Conservation (phyloP, 257 asterid genomes). For the Solanum etuberosum region DNA sequence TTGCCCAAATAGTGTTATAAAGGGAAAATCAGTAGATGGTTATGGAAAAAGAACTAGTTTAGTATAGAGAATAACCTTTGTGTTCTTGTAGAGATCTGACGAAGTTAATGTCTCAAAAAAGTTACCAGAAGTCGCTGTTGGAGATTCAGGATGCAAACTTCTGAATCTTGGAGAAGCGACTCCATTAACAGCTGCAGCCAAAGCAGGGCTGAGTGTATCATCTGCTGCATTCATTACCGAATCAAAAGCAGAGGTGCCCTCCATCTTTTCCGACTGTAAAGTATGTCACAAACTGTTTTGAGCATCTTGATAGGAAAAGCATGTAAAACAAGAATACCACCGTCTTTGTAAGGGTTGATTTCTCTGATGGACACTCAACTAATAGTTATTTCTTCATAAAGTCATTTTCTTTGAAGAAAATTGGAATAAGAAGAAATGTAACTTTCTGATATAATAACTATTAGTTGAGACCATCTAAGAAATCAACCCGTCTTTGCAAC, state of each 20-base stretch:
- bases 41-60: neutral
- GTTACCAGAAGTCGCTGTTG: conserved; percentile 71
- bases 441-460: neutral
- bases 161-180: conserved; percentile 82
- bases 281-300: neutral
- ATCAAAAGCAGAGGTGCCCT: conserved; percentile 29
- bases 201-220: conserved; percentile 50
- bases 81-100: conserved; percentile 80
- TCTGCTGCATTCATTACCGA: conserved; percentile 18
- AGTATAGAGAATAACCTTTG: conserved; percentile 41
- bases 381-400: too few species aligned
- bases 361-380: neutral
- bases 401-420: neutral
- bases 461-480: neutral
- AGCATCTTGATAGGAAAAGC: neutral
- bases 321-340: neutral
- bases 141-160: conserved; percentile 83
- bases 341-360: neutral
- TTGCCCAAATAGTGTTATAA: neutral
- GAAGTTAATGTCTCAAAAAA: conserved; percentile 80
- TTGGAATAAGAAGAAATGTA: neutral
- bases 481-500: neutral
- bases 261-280: conserved; percentile 83
- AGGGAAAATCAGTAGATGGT: neutral
- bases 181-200: conserved; percentile 70